phyloP scores from a whole-genome alignment of 2,329 filamentous ascomycete genomes.

The Fusarium euwallaceae region DNA sequence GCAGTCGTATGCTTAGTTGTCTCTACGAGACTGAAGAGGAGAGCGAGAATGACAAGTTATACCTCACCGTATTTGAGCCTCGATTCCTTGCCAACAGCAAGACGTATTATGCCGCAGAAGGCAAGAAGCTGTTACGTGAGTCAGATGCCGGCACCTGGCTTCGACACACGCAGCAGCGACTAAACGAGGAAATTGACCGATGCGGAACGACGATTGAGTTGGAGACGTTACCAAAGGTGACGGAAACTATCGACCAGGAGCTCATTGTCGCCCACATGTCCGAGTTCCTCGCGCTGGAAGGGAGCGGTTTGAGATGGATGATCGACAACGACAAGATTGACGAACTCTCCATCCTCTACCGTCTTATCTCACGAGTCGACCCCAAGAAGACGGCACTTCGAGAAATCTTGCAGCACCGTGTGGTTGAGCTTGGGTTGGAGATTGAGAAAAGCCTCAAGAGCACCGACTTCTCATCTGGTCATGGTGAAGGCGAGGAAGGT shows the following conservation, averaged over 20 bases:
- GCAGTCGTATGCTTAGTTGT: constrained; percentile 89
- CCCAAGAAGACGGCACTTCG: constrained; percentile 78
- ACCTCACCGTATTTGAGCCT: constrained; percentile 85
- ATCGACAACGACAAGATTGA: constrained; percentile 87
- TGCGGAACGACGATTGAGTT: constrained; percentile 85
- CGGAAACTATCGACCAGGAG: constrained; percentile 82
- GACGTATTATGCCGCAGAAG: constrained; percentile 82
- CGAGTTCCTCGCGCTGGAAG: constrained; percentile 87
- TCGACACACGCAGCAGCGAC: constrained; percentile 77
- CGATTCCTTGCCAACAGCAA: constrained; percentile 79
- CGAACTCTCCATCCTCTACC: constrained; percentile 85
- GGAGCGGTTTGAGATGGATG: constrained; percentile 88
- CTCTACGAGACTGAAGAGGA: constrained; percentile 87
- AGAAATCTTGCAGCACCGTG: constrained; percentile 77
- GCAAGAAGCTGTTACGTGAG: constrained; percentile 78
- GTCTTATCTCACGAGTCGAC: constrained; percentile 83
- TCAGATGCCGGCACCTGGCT: constrained; percentile 88
- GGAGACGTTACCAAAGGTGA: constrained; percentile 79
- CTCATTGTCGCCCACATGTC: constrained; percentile 82
- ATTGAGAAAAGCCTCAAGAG: constrained; percentile 79
- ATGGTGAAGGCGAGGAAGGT: constrained; percentile 61
- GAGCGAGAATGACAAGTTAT: constrained; percentile 83
- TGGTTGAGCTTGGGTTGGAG: constrained; percentile 83
- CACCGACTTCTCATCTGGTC: constrained; percentile 64
- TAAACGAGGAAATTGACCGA: constrained; percentile 84